Base-by-base conservation (phyloP, 2,329 filamentous ascomycete species). In the Verticillium zaregamsianum region DNA sequence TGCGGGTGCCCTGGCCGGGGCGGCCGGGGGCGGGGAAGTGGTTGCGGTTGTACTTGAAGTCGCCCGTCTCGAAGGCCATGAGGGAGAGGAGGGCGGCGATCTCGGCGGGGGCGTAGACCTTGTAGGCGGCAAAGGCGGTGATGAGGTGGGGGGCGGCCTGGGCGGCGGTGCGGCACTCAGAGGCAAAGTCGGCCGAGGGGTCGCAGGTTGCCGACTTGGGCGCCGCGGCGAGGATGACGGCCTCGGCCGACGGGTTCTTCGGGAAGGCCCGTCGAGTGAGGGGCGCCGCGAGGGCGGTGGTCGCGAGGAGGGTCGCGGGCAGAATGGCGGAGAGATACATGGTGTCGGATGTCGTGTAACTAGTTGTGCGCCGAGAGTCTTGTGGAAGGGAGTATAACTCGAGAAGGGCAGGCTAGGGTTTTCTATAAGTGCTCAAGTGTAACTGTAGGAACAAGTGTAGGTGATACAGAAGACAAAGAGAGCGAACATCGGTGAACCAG, bases 41-140 rank as follows among this genome's bases (percentile, higher is more conserved):
- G 75, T 93, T 92, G 73, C 80, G 82, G 74, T 89, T 91, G 82
- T 85, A 93, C 68, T 84, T 81, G 76, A 93, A 91, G 65, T 88
- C 81, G 25, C 62, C 86, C 2, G 85, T 86, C 77, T 96, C 92
- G 70, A 87, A 88, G 12, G 88, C 85, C 77, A 91, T 89, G 69
- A 92, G 79, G 14, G 87, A 80, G 54, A 95, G 70, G 17, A 93
- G 74, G 25, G 88, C 90, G 7, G 91, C 91, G 70, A 90, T 87
- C 67, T 90, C 85, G 25, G 80, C 82, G 25, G 76, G 74, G 37
- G 73, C 72, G 57, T 75, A 80, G 67, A 93, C 77, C 3, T 72
- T 66, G 78, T 91, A 89, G 12, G 79, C 74, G 20, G 69, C 61
- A 73, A 93, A 87, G 39, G 85, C 82, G 7, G 75, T 66, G 68